Conservation (phyloP, 2,329 filamentous ascomycete genomes). For the Fusarium coffeatum region DNA sequence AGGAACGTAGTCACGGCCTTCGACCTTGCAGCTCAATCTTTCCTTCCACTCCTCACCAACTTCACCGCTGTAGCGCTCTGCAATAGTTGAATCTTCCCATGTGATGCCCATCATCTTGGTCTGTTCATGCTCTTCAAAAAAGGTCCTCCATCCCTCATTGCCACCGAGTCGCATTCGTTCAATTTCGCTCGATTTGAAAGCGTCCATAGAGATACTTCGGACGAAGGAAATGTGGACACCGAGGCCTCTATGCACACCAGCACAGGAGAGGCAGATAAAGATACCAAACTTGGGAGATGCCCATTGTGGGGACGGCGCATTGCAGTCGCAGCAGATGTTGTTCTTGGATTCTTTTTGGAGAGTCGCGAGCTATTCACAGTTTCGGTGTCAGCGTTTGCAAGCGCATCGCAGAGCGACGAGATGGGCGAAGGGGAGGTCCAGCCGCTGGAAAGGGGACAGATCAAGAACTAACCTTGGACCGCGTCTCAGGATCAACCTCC, state of each 20-base stretch:
- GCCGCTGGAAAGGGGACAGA: slow-evolving; percentile 14
- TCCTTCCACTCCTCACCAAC: slow-evolving; percentile 97
- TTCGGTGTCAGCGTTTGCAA: slow-evolving; percentile 26
- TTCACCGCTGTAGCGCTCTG: slow-evolving; percentile 89
- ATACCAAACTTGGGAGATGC: slow-evolving; percentile 96
- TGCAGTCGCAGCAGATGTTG: slow-evolving; percentile 93
- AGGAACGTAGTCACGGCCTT: slow-evolving; percentile 86
- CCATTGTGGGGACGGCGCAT: slow-evolving; percentile 97
- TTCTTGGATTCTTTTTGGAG: slow-evolving; percentile 93
- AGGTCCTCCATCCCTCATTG: slow-evolving; percentile 86
- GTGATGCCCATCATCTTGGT: slow-evolving; percentile 74
- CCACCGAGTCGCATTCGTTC: slow-evolving; percentile 93
- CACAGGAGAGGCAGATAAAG: slow-evolving; percentile 98
- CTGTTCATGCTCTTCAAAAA: slow-evolving; percentile 80
- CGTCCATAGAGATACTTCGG: slow-evolving; percentile 97
- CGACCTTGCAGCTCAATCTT: slow-evolving; percentile 85
- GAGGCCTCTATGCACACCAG: slow-evolving; percentile 91
- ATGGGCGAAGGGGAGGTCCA: slow-evolving; percentile 7
- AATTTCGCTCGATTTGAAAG: slow-evolving; percentile 93
- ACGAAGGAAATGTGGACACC: slow-evolving; percentile 99
- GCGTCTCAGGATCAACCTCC: slow-evolving; percentile 98
- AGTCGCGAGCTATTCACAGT: slow-evolving; percentile 75
- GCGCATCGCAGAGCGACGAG: slow-evolving; percentile 2
- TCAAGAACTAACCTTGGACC: slow-evolving; percentile 78
- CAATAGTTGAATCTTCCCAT: slow-evolving; percentile 90